A percentile compares a stretch with the other conserved stretches of the same genome.
Conservation (phyloP, 2,329 filamentous ascomycete species). For the Pseudogymnoascus sp. region DNA sequence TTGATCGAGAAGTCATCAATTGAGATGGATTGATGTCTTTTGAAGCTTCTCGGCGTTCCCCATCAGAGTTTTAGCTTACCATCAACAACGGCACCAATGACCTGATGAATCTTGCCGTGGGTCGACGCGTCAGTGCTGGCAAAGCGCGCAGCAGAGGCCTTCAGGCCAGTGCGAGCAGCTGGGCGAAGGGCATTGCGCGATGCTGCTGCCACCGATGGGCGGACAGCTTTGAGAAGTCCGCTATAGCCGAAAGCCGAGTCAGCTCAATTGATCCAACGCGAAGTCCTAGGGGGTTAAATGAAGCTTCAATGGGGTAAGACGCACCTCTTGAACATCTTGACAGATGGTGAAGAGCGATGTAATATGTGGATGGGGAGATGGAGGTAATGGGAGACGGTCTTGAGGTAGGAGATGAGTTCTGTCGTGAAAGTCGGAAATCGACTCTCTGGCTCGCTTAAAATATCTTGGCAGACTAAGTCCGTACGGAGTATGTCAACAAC, state of each 20-base stretch:
- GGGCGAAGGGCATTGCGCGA: conserved; percentile 51
- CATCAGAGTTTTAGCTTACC: conserved; percentile 54
- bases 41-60: not conserved
- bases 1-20: not conserved
- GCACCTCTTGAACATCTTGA: conserved; percentile 79
- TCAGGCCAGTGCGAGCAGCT: conserved; percentile 46
- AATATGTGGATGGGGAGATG: conserved; percentile 50
- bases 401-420: conserved; percentile 10
- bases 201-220: conserved; percentile 51
- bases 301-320: conserved; percentile 32
- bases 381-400: conserved; percentile 34
- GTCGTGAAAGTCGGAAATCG: conserved; percentile 11
- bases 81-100: conserved; percentile 99
- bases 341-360: conserved; percentile 59
- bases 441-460: conserved; percentile 10
- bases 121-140: conserved; percentile 51
- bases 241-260: conserved; percentile 38
- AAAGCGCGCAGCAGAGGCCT: conserved; percentile 41
- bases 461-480: conserved; percentile 8
- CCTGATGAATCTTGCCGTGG: conserved; percentile 66
- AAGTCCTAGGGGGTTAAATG: conserved; percentile 11
- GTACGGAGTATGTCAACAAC: conserved; percentile 5
- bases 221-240: conserved; percentile 59
- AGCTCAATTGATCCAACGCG: conserved; percentile 39
- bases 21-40: conserved; percentile 3